Percentiles rank a stretch among this genome's conserved stretches.
phyloP scores from a whole-genome alignment of 2,329 filamentous ascomycete genomes.

The Lecanicillium sp. region DNA sequence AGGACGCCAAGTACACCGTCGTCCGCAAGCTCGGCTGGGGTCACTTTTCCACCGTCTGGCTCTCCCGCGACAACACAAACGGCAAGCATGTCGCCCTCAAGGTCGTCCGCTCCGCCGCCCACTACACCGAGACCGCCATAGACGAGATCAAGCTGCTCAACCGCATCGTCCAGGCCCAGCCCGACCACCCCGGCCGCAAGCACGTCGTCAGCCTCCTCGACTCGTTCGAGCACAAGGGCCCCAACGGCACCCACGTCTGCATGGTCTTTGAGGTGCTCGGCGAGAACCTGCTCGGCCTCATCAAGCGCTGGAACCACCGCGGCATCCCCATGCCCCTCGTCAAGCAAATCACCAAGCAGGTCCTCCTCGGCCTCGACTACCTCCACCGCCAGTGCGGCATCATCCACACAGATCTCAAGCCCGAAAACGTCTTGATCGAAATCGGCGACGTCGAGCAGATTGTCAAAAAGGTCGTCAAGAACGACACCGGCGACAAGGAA shows the following conservation, averaged over 20 bases:
- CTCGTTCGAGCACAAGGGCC: slow-evolving; percentile 95
- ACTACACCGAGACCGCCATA: slow-evolving; percentile 98
- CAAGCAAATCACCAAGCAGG: slow-evolving; percentile 98
- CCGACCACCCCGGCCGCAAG: slow-evolving; percentile 85
- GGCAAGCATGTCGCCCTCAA: slow-evolving; percentile 96
- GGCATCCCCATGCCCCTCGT: slow-evolving; percentile 95
- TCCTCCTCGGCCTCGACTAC: slow-evolving; percentile 90
- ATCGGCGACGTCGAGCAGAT: slow-evolving; percentile 99
- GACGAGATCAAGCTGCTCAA: slow-evolving; percentile 98
- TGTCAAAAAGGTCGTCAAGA: slow-evolving; percentile 91
- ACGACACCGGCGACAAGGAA: slow-evolving; percentile 67
- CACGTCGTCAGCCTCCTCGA: slow-evolving; percentile 95
- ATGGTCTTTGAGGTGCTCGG: slow-evolving; percentile 99
- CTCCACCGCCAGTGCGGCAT: slow-evolving; percentile 97
- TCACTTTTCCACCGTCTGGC: slow-evolving; percentile 96
- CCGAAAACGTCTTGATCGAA: slow-evolving; percentile 96
- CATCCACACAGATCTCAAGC: slow-evolving; percentile 96
- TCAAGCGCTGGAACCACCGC: slow-evolving; percentile 97
- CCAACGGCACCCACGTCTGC: slow-evolving; percentile 93
- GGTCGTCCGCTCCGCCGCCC: slow-evolving; percentile 92
- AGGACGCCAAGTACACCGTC: slow-evolving; percentile 93
- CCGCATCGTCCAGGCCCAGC: slow-evolving; percentile 92
- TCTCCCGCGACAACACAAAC: slow-evolving; percentile 74
- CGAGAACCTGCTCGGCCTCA: slow-evolving; percentile 88
- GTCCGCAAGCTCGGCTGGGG: slow-evolving; percentile 97